These are phyloP conservation scores for Westerdykella sp. DNA, from an alignment of 2,329 filamentous ascomycete genomes.

Conservation along the genomic window DNA sequence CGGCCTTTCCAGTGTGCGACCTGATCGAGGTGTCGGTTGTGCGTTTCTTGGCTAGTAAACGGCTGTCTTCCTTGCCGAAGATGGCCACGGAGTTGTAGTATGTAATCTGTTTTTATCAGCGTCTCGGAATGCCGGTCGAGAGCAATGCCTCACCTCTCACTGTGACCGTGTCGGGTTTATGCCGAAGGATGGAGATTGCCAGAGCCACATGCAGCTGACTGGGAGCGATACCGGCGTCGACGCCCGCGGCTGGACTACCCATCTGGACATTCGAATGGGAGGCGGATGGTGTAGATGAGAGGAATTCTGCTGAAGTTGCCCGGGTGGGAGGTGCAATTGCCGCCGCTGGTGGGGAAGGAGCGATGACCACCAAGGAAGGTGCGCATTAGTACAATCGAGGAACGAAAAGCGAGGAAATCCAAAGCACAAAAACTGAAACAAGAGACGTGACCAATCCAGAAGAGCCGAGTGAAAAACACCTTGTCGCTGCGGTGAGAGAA, in stretches of 20 bases:
- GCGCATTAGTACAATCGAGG: background rate
- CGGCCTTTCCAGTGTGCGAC: conserved; percentile 36
- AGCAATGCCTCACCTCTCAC: conserved; percentile 24
- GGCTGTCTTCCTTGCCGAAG: conserved; percentile 18
- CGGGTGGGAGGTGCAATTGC: background rate
- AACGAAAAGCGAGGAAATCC: too few relatives aligned
- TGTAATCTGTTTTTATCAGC: conserved; percentile 22
- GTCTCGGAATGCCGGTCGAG: background rate
- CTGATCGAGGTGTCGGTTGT: conserved; percentile 35
- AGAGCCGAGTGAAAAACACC: too few relatives aligned
- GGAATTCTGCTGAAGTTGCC: background rate
- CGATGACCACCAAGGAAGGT: background rate
- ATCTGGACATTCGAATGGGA: background rate
- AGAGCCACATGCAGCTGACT: conserved; percentile 26
- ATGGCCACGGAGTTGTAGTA: conserved; percentile 32
- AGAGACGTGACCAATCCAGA: too few relatives aligned
- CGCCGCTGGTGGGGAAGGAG: conserved; percentile 1
- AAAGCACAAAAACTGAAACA: too few relatives aligned
- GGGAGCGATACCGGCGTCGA: conserved; percentile 7
- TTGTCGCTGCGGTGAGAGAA: background rate
- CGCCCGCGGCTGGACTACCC: background rate
- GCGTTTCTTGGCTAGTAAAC: conserved; percentile 13
- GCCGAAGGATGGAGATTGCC: conserved; percentile 33
- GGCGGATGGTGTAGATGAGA: background rate
- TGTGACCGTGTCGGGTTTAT: conserved; percentile 32